A percentile compares a stretch with the other conserved stretches of the same genome.
These are phyloP conservation scores for Ramularia collo-cygni DNA, from an alignment of 2,329 filamentous ascomycete species.

Conservation along the genomic window DNA sequence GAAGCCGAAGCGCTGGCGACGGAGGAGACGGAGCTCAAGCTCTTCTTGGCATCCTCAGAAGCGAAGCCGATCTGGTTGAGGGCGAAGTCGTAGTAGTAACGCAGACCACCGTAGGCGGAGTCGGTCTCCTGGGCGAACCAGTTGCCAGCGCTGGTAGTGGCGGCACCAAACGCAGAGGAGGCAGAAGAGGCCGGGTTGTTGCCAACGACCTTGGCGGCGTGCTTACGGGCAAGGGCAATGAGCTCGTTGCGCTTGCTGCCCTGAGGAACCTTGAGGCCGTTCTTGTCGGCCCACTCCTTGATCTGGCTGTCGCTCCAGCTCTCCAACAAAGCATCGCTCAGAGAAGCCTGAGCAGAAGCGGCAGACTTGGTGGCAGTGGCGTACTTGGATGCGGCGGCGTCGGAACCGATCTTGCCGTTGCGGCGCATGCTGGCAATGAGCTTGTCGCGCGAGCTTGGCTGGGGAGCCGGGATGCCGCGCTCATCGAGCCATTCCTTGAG, in stretches of 20 bases:
- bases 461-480: constrained; percentile 77
- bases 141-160: constrained; percentile 57
- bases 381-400: constrained; percentile 49
- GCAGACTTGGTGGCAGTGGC: constrained; percentile 54
- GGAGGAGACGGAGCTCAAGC: constrained; percentile 30
- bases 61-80: constrained; percentile 41
- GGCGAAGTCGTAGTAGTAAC: constrained; percentile 36
- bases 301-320: constrained; percentile 85
- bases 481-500: constrained; percentile 90
- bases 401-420: constrained; percentile 59
- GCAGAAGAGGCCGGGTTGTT: constrained; percentile 45
- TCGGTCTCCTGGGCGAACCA: constrained; percentile 70
- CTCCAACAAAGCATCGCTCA: constrained; percentile 79
- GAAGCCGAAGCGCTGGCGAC: constrained; percentile 18
- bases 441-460: constrained; percentile 77
- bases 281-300: constrained; percentile 90
- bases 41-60: constrained; percentile 31
- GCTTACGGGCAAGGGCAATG: constrained; percentile 79
- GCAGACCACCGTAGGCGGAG: constrained; percentile 38
- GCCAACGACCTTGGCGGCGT: constrained; percentile 63
- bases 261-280: constrained; percentile 81
- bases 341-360: constrained; percentile 58
- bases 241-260: constrained; percentile 87
- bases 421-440: constrained; percentile 84
- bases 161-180: constrained; percentile 38